Conservation (phyloP, 306 rosid genomes). For the Acacia crassicarpa region DNA sequence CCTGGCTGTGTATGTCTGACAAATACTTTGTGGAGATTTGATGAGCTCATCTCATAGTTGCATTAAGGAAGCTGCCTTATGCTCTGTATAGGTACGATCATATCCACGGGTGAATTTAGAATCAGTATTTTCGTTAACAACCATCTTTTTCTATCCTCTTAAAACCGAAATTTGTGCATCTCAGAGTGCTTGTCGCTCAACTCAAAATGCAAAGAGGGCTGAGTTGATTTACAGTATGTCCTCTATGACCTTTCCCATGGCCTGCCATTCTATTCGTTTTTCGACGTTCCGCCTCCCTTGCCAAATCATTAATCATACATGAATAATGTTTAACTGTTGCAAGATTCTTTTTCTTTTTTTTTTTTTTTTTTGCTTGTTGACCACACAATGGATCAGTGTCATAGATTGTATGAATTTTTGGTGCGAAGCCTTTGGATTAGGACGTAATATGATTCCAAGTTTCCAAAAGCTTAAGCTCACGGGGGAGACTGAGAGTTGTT, state of each 20-base stretch:
- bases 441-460: background rate
- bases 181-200: constrained; percentile 31
- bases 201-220: constrained; percentile 15
- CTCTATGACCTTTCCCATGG: background rate
- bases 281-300: background rate
- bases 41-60: constrained; percentile 29
- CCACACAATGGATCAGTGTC: background rate
- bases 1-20: background rate
- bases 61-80: constrained; percentile 29
- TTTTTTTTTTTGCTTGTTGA: background rate
- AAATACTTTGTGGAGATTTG: constrained; percentile 28
- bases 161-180: constrained; percentile 26
- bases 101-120: background rate
- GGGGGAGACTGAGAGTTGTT: background rate
- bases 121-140: constrained; percentile 9
- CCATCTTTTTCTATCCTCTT: background rate
- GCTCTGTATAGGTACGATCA: constrained; percentile 41
- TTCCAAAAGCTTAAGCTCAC: background rate
- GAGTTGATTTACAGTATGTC: constrained; percentile 6
- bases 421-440: background rate
- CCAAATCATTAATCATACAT: background rate
- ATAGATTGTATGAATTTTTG: background rate
- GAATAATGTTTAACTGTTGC: background rate
- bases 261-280: constrained; percentile 25
- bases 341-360: background rate